These are phyloP conservation scores for Russula olivacea DNA, from an alignment of 768 basidiomycete species.

Conservation along the genomic window DNA sequence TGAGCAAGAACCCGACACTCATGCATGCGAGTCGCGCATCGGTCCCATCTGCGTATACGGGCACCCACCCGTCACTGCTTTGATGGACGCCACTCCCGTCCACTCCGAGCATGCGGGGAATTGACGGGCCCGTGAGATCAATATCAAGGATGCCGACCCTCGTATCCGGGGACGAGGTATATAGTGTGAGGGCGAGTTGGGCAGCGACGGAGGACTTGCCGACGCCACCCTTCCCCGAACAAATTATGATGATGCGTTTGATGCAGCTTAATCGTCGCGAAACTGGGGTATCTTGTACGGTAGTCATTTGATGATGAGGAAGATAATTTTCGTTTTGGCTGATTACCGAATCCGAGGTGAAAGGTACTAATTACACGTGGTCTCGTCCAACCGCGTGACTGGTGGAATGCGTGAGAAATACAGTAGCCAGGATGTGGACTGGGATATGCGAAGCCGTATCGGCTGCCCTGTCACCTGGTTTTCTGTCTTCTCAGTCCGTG, in stretches of 20 bases:
- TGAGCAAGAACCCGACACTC: conserved; percentile 93
- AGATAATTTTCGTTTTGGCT: neutral
- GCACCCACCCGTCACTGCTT: conserved; percentile 95
- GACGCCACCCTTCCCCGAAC: conserved; percentile 96
- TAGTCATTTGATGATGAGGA: conserved; percentile 6
- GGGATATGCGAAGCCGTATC: no score
- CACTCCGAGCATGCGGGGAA: conserved; percentile 91
- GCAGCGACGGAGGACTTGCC: conserved; percentile 94
- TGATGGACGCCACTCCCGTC: conserved; percentile 87
- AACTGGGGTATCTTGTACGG: conserved; percentile 49
- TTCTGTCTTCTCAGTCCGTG: no score
- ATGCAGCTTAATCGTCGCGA: conserved; percentile 65
- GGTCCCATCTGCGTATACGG: conserved; percentile 86
- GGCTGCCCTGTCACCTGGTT: no score
- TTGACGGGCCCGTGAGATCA: conserved; percentile 90
- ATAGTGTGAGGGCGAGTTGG: conserved; percentile 85
- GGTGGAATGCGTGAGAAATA: no score
- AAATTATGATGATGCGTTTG: conserved; percentile 84
- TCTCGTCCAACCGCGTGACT: no score
- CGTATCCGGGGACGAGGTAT: conserved; percentile 56
- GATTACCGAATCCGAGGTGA: neutral
- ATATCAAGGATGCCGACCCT: conserved; percentile 89
- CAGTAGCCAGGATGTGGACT: no score
- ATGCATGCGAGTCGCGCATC: conserved; percentile 80
- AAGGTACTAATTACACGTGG: no score